A percentile compares a stretch with the other conserved stretches of the same genome.
phyloP scores from a whole-genome alignment of 1,139 yeast species.

The Casaregolazyma suthepensis region DNA sequence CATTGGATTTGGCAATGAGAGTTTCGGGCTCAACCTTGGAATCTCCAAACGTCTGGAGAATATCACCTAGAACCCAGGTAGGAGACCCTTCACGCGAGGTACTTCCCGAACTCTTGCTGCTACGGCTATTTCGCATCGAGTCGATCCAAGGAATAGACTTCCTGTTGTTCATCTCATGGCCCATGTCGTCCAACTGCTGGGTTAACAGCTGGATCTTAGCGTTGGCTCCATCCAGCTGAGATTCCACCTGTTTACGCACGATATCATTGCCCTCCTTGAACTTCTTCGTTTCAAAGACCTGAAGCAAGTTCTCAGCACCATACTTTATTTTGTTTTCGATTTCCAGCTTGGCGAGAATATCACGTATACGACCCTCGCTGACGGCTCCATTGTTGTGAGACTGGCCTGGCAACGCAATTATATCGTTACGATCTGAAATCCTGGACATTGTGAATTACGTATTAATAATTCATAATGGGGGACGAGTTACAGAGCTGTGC shows the following conservation, averaged over 20 bases:
- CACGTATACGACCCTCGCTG: constrained; percentile 22
- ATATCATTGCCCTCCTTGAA: constrained; percentile 24
- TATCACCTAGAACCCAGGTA: constrained; percentile 46
- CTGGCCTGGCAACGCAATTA: constrained; percentile 18
- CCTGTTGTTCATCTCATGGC: constrained; percentile 12
- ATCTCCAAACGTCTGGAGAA: constrained; percentile 44
- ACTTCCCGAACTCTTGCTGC: background rate
- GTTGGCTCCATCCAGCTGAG: constrained; percentile 36
- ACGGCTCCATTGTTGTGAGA: constrained; percentile 11
- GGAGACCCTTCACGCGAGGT: constrained; percentile 33
- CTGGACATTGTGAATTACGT: constrained; percentile 8
- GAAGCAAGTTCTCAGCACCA: constrained; percentile 38
- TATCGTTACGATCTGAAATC: constrained; percentile 16
- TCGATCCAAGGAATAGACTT: background rate
- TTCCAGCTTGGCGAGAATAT: constrained; percentile 33
- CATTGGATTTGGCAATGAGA: constrained; percentile 57
- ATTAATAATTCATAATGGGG: background rate
- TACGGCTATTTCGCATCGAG: background rate
- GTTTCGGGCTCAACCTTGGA: constrained; percentile 41
- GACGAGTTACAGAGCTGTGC: background rate
- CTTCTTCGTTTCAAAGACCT: constrained; percentile 27
- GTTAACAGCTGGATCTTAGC: constrained; percentile 31
- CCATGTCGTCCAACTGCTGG: constrained; percentile 29
- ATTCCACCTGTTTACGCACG: constrained; percentile 30
- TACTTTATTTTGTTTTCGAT: constrained; percentile 37